Evolutionary conservation across 75 land plant species (phyloP).

Genomic region (Gnetum montanum): DNA sequence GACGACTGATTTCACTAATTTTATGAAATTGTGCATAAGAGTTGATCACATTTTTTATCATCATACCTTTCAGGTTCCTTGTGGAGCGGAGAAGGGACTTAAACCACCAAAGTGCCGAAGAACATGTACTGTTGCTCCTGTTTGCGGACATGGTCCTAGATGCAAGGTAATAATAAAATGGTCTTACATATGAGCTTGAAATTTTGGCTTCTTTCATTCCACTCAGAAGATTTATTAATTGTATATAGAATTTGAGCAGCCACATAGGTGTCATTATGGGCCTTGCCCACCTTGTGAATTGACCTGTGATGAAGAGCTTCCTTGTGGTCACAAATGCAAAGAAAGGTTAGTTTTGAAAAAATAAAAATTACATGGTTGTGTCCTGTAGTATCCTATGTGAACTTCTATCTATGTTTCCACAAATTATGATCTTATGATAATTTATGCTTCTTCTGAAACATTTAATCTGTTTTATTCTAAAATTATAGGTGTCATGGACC

Average conservation of each 20-base stretch:
- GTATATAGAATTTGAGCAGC: conserved; percentile 56
- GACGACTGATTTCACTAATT: neutral
- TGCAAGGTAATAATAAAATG: conserved; percentile 49
- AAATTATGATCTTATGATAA: no score
- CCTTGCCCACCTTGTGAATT: conserved; percentile 88
- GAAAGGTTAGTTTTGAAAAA: conserved; percentile 45
- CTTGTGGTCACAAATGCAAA: conserved; percentile 83
- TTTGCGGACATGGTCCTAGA: conserved; percentile 55
- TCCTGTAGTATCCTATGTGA: no score
- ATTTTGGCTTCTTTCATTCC: neutral
- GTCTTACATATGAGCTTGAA: no score
- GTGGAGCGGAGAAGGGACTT: conserved; percentile 79
- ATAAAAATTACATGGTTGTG: neutral
- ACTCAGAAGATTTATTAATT: no score
- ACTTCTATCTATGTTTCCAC: no score
- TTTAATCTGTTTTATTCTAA: neutral
- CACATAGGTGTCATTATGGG: conserved; percentile 97
- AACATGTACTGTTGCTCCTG: conserved; percentile 44
- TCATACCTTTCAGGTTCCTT: conserved; percentile 69
- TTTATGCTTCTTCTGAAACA: no score
- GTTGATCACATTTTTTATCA: neutral
- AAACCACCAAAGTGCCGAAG: conserved; percentile 84
- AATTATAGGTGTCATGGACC: conserved; percentile 82
- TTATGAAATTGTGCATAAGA: no score
- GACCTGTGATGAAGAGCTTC: conserved; percentile 48